A percentile compares a stretch with the other conserved stretches of the same genome.
Evolutionary conservation across 108 stramenopile genomes (phyloP).

Genomic region (Cyclotella choctawhatcheeana): DNA sequence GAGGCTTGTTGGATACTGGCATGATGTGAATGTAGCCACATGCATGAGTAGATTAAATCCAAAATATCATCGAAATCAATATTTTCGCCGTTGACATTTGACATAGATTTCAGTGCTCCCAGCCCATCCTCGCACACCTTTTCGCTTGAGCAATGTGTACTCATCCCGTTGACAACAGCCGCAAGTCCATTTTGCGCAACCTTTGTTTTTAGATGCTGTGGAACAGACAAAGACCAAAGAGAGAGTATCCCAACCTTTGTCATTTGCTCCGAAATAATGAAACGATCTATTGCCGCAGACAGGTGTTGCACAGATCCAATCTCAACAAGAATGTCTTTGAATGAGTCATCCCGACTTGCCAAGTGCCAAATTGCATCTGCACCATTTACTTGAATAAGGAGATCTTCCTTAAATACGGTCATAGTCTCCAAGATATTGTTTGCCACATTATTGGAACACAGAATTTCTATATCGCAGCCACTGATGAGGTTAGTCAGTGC

Average conservation of each 20-base stretch:
- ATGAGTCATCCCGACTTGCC: conserved; percentile 9
- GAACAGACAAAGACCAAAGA: conserved; percentile 30
- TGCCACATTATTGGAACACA: conserved; percentile 9
- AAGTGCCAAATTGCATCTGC: conserved; percentile 22
- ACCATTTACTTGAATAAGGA: conserved; percentile 10
- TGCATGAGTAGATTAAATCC: conserved; percentile 32
- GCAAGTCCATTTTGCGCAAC: conserved; percentile 24
- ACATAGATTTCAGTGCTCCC: conserved; percentile 32
- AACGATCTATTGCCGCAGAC: conserved; percentile 27
- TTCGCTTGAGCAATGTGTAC: conserved; percentile 28
- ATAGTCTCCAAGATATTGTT: conserved; percentile 8
- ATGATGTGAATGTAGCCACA: conserved; percentile 38
- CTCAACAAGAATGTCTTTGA: conserved; percentile 23
- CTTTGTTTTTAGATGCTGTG: conserved; percentile 21
- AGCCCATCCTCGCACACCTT: conserved; percentile 24
- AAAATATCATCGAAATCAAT: conserved; percentile 27
- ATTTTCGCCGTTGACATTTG: conserved; percentile 11
- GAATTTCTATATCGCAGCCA: conserved; percentile 34
- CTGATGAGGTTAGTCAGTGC: conserved; percentile 41
- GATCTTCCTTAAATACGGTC: neutral
- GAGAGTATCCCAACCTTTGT: conserved; percentile 23
- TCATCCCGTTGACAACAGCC: conserved; percentile 21
- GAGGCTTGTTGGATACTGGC: conserved; percentile 11
- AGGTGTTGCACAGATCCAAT: conserved; percentile 13
- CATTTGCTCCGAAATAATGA: conserved; percentile 22